Conservation (phyloP, 345 rosid species). For the Brassica juncea region DNA sequence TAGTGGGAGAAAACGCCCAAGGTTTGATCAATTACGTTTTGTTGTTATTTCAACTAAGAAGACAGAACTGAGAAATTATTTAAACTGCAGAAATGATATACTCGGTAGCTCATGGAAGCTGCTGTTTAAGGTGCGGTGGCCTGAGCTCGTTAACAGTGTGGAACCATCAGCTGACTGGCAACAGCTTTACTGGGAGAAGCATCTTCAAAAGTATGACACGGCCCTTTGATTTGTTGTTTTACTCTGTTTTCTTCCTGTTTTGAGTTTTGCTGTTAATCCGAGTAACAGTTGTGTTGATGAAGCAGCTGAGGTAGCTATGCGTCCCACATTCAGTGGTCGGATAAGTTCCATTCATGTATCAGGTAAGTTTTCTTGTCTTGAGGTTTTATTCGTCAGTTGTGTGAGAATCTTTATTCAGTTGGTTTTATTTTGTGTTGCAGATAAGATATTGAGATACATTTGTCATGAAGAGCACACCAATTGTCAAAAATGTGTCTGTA, state of each 20-base stretch:
- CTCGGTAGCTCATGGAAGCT: slow-evolving; percentile 61
- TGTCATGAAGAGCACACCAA: slow-evolving; percentile 49
- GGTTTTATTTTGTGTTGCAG: slow-evolving; percentile 44
- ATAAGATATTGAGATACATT: slow-evolving; percentile 49
- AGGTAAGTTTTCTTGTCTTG: slow-evolving; percentile 45
- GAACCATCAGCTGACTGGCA: slow-evolving; percentile 61
- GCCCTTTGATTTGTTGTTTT: background rate
- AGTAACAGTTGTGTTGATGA: slow-evolving; percentile 83
- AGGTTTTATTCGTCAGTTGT: background rate
- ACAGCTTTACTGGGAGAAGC: slow-evolving; percentile 78
- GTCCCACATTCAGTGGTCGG: slow-evolving; percentile 63
- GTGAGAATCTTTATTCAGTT: slow-evolving; percentile 9
- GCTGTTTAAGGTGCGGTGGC: slow-evolving; percentile 73
- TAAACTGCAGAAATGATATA: slow-evolving; percentile 45
- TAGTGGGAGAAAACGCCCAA: slow-evolving; percentile 62
- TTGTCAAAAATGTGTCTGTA: slow-evolving; percentile 39
- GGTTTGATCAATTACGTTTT: slow-evolving; percentile 40
- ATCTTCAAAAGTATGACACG: slow-evolving; percentile 64
- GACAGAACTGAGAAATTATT: background rate
- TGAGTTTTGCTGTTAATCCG: slow-evolving; percentile 31
- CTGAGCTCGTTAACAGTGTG: slow-evolving; percentile 35
- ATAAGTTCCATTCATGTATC: slow-evolving; percentile 57
- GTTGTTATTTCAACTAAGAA: background rate
- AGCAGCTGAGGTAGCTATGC: slow-evolving; percentile 68
- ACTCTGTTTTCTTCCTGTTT: background rate